A percentile compares a stretch with the other conserved stretches of the same genome.
Conservation (phyloP, 2,329 filamentous ascomycete genomes). For the Orbilia brochopaga region DNA sequence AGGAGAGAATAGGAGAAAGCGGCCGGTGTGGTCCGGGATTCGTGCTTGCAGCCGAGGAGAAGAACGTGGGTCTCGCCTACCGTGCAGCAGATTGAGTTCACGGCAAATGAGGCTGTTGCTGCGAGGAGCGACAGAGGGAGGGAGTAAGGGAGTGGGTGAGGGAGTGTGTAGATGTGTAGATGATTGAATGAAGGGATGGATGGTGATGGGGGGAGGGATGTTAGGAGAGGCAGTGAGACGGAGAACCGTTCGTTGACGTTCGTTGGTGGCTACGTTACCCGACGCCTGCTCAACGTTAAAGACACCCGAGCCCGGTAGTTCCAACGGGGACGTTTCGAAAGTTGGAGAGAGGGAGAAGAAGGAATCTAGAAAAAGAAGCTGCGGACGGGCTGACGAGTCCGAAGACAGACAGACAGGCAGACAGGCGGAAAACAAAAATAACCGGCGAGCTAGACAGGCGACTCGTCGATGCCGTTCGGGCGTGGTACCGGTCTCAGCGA, state of each 20-base stretch:
- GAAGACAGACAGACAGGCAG: background rate
- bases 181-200: slow-evolving; percentile 24
- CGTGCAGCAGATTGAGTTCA: slow-evolving; percentile 6
- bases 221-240: background rate
- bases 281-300: background rate
- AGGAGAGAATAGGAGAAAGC: slow-evolving; percentile 16
- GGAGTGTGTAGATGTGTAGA: slow-evolving; percentile 13
- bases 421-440: background rate
- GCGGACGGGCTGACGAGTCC: too few relatives aligned
- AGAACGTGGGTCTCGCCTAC: slow-evolving; percentile 3
- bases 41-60: slow-evolving; percentile 10
- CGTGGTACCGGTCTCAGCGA: slow-evolving; percentile 49
- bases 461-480: slow-evolving; percentile 40
- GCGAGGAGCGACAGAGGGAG: background rate
- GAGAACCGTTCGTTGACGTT: background rate
- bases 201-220: slow-evolving; percentile 23
- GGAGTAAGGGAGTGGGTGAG: background rate
- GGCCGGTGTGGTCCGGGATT: slow-evolving; percentile 11
- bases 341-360: background rate
- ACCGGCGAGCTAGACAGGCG: slow-evolving; percentile 8
- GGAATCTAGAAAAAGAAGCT: slow-evolving; percentile 3
- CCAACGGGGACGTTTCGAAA: background rate
- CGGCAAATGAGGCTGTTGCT: slow-evolving; percentile 2
- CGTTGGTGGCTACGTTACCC: slow-evolving; percentile 5
- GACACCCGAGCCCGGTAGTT: background rate